Percentiles rank a stretch among this genome's conserved stretches.
phyloP scores from a whole-genome alignment of 2,329 filamentous ascomycete genomes.

The Diatrype stigma region DNA sequence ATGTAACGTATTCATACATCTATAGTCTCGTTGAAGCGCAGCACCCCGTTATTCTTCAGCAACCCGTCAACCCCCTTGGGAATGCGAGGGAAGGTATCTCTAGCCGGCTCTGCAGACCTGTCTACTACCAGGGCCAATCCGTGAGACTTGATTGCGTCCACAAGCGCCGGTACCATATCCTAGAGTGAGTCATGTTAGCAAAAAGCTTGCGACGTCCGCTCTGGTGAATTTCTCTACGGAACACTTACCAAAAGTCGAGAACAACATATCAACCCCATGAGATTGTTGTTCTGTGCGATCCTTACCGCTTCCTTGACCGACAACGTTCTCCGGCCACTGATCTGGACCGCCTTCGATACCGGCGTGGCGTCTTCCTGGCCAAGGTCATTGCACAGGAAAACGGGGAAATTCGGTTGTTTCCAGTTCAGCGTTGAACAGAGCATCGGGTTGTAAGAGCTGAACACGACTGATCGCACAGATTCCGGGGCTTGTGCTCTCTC shows the following conservation, averaged over 20 bases:
- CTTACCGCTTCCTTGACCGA: slow-evolving; percentile 94
- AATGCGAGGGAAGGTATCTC: slow-evolving; percentile 54
- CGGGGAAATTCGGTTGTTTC: slow-evolving; percentile 98
- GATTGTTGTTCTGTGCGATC: slow-evolving; percentile 91
- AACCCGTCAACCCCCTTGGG: slow-evolving; percentile 85
- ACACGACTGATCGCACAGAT: slow-evolving; percentile 80
- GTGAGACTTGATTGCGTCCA: slow-evolving; percentile 91
- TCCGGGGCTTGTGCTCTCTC: slow-evolving; percentile 63
- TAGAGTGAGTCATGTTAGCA: slow-evolving; percentile 33
- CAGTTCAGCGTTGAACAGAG: slow-evolving; percentile 95
- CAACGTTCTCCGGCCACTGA: slow-evolving; percentile 68
- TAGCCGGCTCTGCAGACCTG: slow-evolving; percentile 58
- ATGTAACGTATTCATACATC: slow-evolving; percentile 45
- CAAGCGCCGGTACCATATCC: slow-evolving; percentile 89
- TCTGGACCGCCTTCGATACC: slow-evolving; percentile 33
- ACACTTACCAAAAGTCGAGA: slow-evolving; percentile 74
- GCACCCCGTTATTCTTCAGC: slow-evolving; percentile 77
- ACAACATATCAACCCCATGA: slow-evolving; percentile 94
- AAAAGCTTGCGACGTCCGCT: background rate
- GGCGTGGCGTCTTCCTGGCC: slow-evolving; percentile 54
- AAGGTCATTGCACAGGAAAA: slow-evolving; percentile 91
- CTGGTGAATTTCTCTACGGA: background rate
- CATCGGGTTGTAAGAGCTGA: slow-evolving; percentile 86
- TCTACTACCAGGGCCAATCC: slow-evolving; percentile 90
- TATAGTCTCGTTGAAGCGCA: slow-evolving; percentile 91